These are phyloP conservation scores for Blastobotrys terrestris DNA, from an alignment of 805 yeast genomes.

Conservation along the genomic window DNA sequence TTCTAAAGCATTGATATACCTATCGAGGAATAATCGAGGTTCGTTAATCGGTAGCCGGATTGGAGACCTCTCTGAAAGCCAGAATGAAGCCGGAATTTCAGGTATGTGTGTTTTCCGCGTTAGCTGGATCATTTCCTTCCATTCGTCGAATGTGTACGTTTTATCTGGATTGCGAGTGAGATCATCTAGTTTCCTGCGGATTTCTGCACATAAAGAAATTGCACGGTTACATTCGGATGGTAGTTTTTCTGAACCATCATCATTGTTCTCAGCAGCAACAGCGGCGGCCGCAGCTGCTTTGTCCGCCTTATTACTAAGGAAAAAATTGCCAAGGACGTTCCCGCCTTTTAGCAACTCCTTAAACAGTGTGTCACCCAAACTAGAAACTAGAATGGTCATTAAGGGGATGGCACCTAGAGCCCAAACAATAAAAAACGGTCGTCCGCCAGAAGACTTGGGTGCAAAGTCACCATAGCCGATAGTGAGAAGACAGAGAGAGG, in stretches of 20 bases:
- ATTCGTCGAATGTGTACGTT: constrained; percentile 45
- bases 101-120: constrained; percentile 6
- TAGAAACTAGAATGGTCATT: constrained; percentile 75
- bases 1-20: constrained; percentile 19
- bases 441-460: constrained; percentile 59
- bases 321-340: constrained; percentile 17
- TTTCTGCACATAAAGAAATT: neutral
- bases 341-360: constrained; percentile 13
- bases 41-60: constrained; percentile 63
- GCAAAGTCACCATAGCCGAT: constrained; percentile 80
- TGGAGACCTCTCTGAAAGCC: constrained; percentile 67
- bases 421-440: constrained; percentile 74
- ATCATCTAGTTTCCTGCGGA: constrained; percentile 1
- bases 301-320: constrained; percentile 1
- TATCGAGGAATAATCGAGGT: constrained; percentile 47
- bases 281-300: constrained; percentile 4
- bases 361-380: constrained; percentile 52
- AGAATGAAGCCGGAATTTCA: constrained; percentile 35
- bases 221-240: neutral
- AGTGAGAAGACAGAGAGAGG: constrained; percentile 67
- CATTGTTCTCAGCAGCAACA: constrained; percentile 6
- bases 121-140: constrained; percentile 37
- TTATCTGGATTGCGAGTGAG: constrained; percentile 30
- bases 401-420: constrained; percentile 77
- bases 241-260: neutral